Evolutionary conservation across 768 basidiomycete genomes (phyloP).

Genomic region (Kwoniella dejecticola): DNA sequence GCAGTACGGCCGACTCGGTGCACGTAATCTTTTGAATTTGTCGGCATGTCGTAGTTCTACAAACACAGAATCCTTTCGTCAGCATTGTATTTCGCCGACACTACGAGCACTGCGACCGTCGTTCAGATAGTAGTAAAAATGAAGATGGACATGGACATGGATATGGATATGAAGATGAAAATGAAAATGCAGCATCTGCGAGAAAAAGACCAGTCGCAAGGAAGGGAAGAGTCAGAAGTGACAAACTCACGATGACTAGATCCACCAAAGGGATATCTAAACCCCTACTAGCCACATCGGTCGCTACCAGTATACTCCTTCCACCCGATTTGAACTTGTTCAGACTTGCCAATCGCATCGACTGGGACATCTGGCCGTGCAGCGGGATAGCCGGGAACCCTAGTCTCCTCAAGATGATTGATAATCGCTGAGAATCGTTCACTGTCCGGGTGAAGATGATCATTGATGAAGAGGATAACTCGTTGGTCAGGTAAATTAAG

Average conservation of each 20-base stretch:
- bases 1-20: slow-evolving; percentile 97
- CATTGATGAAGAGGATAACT: slow-evolving; percentile 85
- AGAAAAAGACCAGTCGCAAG: no score
- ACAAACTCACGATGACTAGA: slow-evolving; percentile 67
- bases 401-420: slow-evolving; percentile 83
- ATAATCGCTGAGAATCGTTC: slow-evolving; percentile 83
- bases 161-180: no score
- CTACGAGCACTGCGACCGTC: no score
- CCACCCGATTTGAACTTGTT: slow-evolving; percentile 95
- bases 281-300: slow-evolving; percentile 93
- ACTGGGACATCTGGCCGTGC: slow-evolving; percentile 92
- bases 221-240: no score
- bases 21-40: slow-evolving; percentile 98
- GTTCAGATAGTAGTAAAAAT: no score
- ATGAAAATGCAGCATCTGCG: no score
- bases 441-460: slow-evolving; percentile 97
- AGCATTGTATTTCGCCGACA: background rate
- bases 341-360: slow-evolving; percentile 79
- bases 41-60: slow-evolving; percentile 89
- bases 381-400: slow-evolving; percentile 94
- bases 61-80: background rate
- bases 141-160: no score
- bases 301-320: slow-evolving; percentile 88
- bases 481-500: slow-evolving; percentile 83
- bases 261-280: slow-evolving; percentile 96